Percentiles rank a stretch among this genome's conserved stretches.
Evolutionary conservation across 768 basidiomycete genomes (phyloP).

Genomic region (Kondoa subrosea): DNA sequence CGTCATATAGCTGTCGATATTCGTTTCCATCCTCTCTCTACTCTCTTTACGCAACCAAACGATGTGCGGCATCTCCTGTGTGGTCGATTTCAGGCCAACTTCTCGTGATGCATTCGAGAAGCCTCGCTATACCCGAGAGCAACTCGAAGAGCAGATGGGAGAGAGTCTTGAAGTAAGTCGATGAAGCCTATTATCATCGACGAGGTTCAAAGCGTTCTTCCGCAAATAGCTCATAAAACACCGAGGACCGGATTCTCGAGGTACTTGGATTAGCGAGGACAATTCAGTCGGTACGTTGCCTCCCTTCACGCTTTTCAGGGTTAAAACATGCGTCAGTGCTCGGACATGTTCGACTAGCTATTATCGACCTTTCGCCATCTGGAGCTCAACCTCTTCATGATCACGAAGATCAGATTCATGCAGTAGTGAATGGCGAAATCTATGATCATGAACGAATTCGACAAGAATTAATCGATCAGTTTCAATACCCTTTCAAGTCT

Average conservation of each 20-base stretch:
- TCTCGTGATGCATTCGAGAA: not conserved
- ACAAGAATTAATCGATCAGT: slow-evolving; percentile 13
- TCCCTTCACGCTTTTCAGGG: not conserved
- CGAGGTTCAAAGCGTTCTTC: too few relatives aligned
- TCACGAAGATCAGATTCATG: slow-evolving; percentile 20
- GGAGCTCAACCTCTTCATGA: slow-evolving; percentile 27
- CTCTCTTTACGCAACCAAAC: too few relatives aligned
- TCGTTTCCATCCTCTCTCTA: too few relatives aligned
- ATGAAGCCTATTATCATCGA: not conserved
- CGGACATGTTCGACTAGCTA: slow-evolving; percentile 26
- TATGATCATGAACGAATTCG: slow-evolving; percentile 28
- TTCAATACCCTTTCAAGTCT: slow-evolving; percentile 20
- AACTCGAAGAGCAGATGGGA: not conserved
- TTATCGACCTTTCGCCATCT: slow-evolving; percentile 24
- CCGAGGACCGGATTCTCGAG: not conserved
- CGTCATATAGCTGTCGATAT: too few relatives aligned
- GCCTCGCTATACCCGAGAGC: not conserved
- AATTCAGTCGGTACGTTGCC: not conserved
- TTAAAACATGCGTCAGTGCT: slow-evolving; percentile 10
- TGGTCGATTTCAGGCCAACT: not conserved
- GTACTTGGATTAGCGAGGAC: not conserved
- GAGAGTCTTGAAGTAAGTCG: not conserved
- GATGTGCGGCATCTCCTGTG: too few relatives aligned
- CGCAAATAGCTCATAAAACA: not conserved
- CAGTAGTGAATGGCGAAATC: slow-evolving; percentile 30